Conservation (phyloP, 345 rosid genomes). For the Populus simonii region DNA sequence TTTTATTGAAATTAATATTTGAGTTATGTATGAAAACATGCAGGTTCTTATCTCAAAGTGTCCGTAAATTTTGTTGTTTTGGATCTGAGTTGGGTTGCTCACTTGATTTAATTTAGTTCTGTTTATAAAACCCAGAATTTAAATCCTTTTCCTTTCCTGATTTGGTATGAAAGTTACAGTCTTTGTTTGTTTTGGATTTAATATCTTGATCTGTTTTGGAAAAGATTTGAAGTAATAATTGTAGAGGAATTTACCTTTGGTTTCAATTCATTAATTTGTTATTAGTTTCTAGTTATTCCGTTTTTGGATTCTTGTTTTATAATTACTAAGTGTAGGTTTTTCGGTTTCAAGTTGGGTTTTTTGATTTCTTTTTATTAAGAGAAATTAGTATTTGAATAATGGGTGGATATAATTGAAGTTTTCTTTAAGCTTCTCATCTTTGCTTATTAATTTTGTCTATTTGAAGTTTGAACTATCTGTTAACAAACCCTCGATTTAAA, state of each 20-base stretch:
- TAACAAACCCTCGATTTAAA: no score
- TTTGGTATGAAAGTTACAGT: background rate
- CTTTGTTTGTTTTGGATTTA: background rate
- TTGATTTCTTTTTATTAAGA: background rate
- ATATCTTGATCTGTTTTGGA: background rate
- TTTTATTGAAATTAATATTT: background rate
- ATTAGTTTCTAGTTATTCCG: background rate
- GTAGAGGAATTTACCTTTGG: background rate
- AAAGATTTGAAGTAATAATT: background rate
- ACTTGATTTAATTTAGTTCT: background rate
- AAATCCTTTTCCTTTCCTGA: background rate
- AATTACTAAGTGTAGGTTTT: no score
- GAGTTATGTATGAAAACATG: background rate
- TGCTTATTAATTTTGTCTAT: no score
- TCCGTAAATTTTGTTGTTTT: background rate
- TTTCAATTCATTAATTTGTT: background rate
- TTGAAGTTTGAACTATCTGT: no score
- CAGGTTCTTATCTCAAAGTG: background rate
- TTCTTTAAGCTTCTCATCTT: no score
- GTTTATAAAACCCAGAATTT: background rate
- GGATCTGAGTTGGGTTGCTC: background rate
- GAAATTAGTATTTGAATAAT: background rate
- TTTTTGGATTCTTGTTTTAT: background rate
- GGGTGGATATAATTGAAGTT: background rate
- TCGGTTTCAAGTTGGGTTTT: no score